These are phyloP conservation scores for Aspergillus bridgeri DNA, from an alignment of 495 filamentous ascomycete species.

Conservation along the genomic window DNA sequence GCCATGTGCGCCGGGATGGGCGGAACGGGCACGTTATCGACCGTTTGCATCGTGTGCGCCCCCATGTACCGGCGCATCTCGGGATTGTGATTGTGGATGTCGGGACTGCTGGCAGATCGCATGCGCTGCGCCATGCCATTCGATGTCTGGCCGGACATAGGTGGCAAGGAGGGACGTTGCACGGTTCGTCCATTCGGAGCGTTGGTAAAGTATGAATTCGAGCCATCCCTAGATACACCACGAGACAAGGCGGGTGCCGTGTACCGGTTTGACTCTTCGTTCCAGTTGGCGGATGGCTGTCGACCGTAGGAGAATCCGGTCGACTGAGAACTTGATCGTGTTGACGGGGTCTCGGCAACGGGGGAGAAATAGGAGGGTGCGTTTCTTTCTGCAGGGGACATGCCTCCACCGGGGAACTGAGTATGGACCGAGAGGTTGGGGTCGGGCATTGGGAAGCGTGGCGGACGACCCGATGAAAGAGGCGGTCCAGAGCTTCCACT, in stretches of 20 bases:
- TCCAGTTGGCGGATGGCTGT: conserved; percentile 56
- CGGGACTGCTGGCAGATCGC: conserved; percentile 68
- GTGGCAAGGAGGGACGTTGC: conserved; percentile 79
- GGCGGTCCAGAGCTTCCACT: conserved; percentile 51
- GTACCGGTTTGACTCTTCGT: conserved; percentile 71
- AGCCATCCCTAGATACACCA: conserved; percentile 72
- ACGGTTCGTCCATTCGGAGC: conserved; percentile 59
- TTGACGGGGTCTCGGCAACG: conserved; percentile 77
- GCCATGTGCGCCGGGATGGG: conserved; percentile 61
- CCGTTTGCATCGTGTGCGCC: conserved; percentile 60
- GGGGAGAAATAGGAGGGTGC: conserved; percentile 91
- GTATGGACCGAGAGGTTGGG: conserved; percentile 71
- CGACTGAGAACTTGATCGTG: conserved; percentile 74
- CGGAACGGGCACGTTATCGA: conserved; percentile 63
- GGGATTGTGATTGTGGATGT: conserved; percentile 56
- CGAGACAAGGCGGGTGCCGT: conserved; percentile 85
- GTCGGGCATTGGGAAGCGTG: conserved; percentile 65
- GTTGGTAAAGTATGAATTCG: conserved; percentile 51
- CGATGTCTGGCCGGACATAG: conserved; percentile 60
- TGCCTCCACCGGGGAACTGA: conserved; percentile 49
- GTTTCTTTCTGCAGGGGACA: conserved; percentile 50
- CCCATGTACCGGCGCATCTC: conserved; percentile 49
- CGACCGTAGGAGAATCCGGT: conserved; percentile 75
- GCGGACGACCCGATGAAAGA: conserved; percentile 51
- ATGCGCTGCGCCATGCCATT: conserved; percentile 51